A percentile compares a stretch with the other conserved stretches of the same genome.
Evolutionary conservation across 129 eudicot species (phyloP).

Genomic region (Pseudognaphalium luteoalbum): DNA sequence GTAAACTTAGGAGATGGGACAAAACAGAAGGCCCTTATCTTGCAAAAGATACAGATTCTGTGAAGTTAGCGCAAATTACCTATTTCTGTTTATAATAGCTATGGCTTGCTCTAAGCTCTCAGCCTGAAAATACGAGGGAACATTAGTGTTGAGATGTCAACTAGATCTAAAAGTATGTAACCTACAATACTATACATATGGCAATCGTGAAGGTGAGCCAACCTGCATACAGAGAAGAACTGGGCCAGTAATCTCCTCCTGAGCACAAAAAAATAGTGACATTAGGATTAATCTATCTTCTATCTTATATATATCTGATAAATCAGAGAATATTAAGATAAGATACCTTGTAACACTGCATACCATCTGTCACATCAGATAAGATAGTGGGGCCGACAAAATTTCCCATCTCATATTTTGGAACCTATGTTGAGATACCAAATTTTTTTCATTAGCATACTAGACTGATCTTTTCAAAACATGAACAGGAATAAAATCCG

Average conservation of each 20-base stretch:
- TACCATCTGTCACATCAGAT: slow-evolving; percentile 60
- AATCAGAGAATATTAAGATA: not conserved
- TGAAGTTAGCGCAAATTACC: slow-evolving; percentile 41
- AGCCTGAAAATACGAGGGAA: slow-evolving; percentile 48
- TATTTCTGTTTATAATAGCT: slow-evolving; percentile 72
- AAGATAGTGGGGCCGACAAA: slow-evolving; percentile 85
- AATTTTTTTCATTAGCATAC: slow-evolving; percentile 25
- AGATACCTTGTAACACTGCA: slow-evolving; percentile 77
- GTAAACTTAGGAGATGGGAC: slow-evolving; percentile 10
- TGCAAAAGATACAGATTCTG: not conserved
- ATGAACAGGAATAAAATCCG: not conserved
- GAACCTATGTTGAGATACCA: slow-evolving; percentile 43
- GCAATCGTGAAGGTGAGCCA: slow-evolving; percentile 17
- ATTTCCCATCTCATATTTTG: slow-evolving; percentile 74
- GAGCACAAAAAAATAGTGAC: slow-evolving; percentile 30
- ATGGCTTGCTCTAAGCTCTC: slow-evolving; percentile 97
- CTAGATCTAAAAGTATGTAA: slow-evolving; percentile 6
- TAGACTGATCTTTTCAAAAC: not conserved
- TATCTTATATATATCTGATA: not conserved
- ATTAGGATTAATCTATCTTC: slow-evolving; percentile 15
- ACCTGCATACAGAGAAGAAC: slow-evolving; percentile 91
- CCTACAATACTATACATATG: slow-evolving; percentile 16
- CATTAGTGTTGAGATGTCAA: slow-evolving; percentile 19
- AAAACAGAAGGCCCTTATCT: slow-evolving; percentile 9
- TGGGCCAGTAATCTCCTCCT: slow-evolving; percentile 89